A percentile compares a stretch with the other conserved stretches of the same genome.
These are phyloP conservation scores for Trichophyton simii DNA, from an alignment of 2,329 filamentous ascomycete genomes.

Conservation along the genomic window DNA sequence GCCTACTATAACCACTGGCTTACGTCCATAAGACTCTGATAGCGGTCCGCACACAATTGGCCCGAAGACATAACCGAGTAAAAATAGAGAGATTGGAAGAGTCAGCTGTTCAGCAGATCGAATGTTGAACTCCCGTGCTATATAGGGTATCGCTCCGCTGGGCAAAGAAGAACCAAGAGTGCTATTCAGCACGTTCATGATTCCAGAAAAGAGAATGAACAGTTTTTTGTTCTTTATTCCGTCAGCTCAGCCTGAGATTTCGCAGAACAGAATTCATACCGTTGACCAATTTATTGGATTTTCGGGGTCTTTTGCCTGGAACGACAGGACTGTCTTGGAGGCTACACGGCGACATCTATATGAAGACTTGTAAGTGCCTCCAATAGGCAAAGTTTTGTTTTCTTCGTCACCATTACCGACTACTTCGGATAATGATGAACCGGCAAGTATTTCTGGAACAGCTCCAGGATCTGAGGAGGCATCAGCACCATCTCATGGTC, in stretches of 20 bases:
- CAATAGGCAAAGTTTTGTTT: background rate
- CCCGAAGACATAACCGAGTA: constrained; percentile 32
- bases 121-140: constrained; percentile 25
- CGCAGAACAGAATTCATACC: constrained; percentile 13
- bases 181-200: constrained; percentile 27
- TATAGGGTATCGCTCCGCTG: constrained; percentile 27
- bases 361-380: background rate
- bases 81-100: constrained; percentile 30
- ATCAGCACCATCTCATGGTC: background rate
- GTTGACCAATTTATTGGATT: constrained; percentile 26
- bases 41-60: constrained; percentile 34
- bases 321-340: constrained; percentile 27
- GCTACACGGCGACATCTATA: constrained; percentile 24
- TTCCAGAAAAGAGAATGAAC: constrained; percentile 25
- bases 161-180: constrained; percentile 31
- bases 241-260: background rate
- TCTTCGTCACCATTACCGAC: background rate
- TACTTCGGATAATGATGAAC: background rate
- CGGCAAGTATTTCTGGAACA: background rate
- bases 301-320: constrained; percentile 23
- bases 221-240: constrained; percentile 21
- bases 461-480: background rate
- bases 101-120: constrained; percentile 24
- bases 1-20: constrained; percentile 36
- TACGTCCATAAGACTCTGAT: constrained; percentile 33